Conservation (phyloP, 805 yeast genomes). For the Candida vartiovaarae region DNA sequence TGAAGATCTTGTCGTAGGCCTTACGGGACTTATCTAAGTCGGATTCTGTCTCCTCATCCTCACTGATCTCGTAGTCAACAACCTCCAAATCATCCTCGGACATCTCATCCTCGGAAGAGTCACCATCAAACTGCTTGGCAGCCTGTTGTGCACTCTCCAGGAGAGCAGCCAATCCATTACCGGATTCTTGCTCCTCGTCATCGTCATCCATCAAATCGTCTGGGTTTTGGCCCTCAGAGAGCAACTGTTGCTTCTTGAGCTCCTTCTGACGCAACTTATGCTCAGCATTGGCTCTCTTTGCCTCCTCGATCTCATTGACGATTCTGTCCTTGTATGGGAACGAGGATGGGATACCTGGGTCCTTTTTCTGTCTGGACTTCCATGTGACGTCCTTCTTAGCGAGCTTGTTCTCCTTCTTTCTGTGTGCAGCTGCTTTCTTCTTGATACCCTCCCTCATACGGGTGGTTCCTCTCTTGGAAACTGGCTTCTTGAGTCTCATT, state of each 20-base stretch:
- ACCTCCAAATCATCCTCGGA: slow-evolving; percentile 39
- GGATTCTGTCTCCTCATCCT: slow-evolving; percentile 35
- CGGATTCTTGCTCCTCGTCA: slow-evolving; percentile 32
- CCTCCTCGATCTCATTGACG: slow-evolving; percentile 61
- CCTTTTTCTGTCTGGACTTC: slow-evolving; percentile 79
- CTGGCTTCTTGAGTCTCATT: slow-evolving; percentile 29
- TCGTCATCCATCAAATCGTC: slow-evolving; percentile 32
- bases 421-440: slow-evolving; percentile 90
- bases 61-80: slow-evolving; percentile 42
- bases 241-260: slow-evolving; percentile 35
- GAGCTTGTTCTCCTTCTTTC: slow-evolving; percentile 72
- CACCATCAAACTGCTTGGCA: slow-evolving; percentile 68
- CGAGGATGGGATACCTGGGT: slow-evolving; percentile 90
- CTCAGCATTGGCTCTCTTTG: slow-evolving; percentile 48
- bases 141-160: slow-evolving; percentile 87
- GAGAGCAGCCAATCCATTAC: slow-evolving; percentile 69
- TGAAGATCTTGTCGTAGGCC: slow-evolving; percentile 91
- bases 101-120: slow-evolving; percentile 35
- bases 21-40: slow-evolving; percentile 73
- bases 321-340: slow-evolving; percentile 92
- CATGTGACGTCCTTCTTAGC: slow-evolving; percentile 91
- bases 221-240: slow-evolving; percentile 31
- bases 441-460: slow-evolving; percentile 94
- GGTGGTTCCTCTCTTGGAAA: slow-evolving; percentile 85
- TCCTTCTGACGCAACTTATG: slow-evolving; percentile 45